A percentile compares a stretch with the other conserved stretches of the same genome.
Evolutionary conservation across 805 yeast species (phyloP).

Genomic region (Clavispora carvajalis): DNA sequence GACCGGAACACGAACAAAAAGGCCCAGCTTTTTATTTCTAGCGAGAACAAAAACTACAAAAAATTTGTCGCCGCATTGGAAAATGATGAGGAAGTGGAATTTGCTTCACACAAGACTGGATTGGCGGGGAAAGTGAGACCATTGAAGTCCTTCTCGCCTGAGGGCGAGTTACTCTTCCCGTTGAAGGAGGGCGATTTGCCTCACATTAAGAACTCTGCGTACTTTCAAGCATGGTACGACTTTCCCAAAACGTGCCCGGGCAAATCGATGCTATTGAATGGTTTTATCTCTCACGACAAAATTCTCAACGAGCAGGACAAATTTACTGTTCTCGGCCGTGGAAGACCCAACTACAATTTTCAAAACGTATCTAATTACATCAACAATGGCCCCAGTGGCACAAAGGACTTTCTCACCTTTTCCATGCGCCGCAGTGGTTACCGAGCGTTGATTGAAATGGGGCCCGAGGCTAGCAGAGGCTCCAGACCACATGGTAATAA

Average conservation of each 20-base stretch:
- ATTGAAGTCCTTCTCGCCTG: conserved; percentile 30
- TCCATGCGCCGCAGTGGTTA: conserved; percentile 37
- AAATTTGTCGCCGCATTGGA: conserved; percentile 31
- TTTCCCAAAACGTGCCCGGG: conserved; percentile 59
- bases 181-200: conserved; percentile 44
- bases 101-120: conserved; percentile 48
- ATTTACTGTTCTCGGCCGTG: conserved; percentile 51
- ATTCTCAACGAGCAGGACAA: conserved; percentile 66
- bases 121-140: conserved; percentile 52
- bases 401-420: conserved; percentile 24
- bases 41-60: conserved; percentile 47
- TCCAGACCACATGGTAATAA: conserved; percentile 4
- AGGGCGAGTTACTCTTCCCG: conserved; percentile 38
- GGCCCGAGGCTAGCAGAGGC: neutral
- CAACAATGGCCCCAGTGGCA: conserved; percentile 38
- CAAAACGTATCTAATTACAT: conserved; percentile 24
- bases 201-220: conserved; percentile 36
- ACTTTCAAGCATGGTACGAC: conserved; percentile 44
- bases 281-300: conserved; percentile 58
- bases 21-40: conserved; percentile 67
- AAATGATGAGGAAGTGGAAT: conserved; percentile 32
- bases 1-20: conserved; percentile 65
- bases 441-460: conserved; percentile 20
- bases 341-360: conserved; percentile 9
- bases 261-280: conserved; percentile 81